A percentile compares a stretch with the other conserved stretches of the same genome.
phyloP scores from a whole-genome alignment of 176 grass and related monocot species.

The Avena atlantica region DNA sequence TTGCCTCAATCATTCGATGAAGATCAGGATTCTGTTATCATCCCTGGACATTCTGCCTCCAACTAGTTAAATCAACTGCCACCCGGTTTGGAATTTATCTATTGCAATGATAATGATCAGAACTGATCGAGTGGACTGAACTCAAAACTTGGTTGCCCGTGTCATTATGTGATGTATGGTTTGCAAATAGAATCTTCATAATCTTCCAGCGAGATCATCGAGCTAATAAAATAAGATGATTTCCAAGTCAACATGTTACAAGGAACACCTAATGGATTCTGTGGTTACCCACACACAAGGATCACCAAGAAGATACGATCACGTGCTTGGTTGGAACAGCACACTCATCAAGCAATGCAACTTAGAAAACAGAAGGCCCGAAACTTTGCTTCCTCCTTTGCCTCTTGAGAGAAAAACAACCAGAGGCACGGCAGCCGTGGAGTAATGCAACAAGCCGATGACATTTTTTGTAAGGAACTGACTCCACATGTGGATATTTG shows the following conservation, averaged over 20 bases:
- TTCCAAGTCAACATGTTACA: constrained; percentile 16
- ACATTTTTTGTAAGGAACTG: not conserved
- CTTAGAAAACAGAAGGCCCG: not conserved
- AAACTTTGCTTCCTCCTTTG: not conserved
- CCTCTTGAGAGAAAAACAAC: not conserved
- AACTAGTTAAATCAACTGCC: not conserved
- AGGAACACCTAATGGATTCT: not conserved
- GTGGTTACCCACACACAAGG: not conserved
- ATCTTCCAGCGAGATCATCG: constrained; percentile 19
- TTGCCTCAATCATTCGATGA: constrained; percentile 21
- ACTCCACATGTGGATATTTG: not conserved
- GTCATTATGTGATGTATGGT: not conserved
- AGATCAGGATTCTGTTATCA: constrained; percentile 27
- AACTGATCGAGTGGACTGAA: not conserved
- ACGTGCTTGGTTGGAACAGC: not conserved
- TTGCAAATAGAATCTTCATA: constrained; percentile 5
- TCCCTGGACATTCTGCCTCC: not conserved
- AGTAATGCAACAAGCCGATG: not conserved
- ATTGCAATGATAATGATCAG: not conserved
- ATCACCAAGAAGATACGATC: not conserved
- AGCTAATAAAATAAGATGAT: not conserved
- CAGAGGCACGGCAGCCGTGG: not conserved
- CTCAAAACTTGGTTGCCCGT: not conserved
- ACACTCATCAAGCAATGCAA: not conserved
- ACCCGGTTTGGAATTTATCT: not conserved